phyloP scores from a whole-genome alignment of 306 rosid genomes.

The Parietaria judaica region DNA sequence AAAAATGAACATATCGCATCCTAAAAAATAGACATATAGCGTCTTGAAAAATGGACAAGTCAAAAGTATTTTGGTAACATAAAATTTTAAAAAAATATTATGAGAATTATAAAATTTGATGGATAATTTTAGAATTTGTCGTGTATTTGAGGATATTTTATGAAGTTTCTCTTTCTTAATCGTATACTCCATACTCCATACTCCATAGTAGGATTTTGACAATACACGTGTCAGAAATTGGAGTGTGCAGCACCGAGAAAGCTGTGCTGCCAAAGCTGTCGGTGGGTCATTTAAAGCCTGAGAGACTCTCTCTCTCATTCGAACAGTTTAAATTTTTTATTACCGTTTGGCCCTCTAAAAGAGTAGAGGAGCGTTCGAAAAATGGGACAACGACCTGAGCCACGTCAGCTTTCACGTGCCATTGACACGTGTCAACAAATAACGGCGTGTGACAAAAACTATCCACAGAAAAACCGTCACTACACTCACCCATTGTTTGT shows the following conservation, averaged over 20 bases:
- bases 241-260: constrained; percentile 2
- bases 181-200: too few relatives aligned
- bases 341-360: neutral
- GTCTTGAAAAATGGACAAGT: too few relatives aligned
- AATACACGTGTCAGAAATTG: neutral
- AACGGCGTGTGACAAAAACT: neutral
- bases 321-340: neutral
- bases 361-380: neutral
- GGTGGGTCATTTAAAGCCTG: constrained; percentile 16
- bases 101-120: too few relatives aligned
- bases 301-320: neutral
- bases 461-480: constrained; percentile 1
- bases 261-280: constrained; percentile 25
- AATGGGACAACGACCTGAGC: neutral
- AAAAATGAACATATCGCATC: too few relatives aligned
- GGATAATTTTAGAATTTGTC: too few relatives aligned
- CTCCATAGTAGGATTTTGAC: too few relatives aligned
- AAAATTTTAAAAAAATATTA: too few relatives aligned
- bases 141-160: too few relatives aligned
- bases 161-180: too few relatives aligned
- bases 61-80: too few relatives aligned
- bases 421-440: constrained; percentile 8
- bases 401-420: constrained; percentile 1
- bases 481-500: neutral
- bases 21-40: too few relatives aligned